These are phyloP conservation scores for Hypoxylon sp. DNA, from an alignment of 2,329 filamentous ascomycete species.

Conservation along the genomic window DNA sequence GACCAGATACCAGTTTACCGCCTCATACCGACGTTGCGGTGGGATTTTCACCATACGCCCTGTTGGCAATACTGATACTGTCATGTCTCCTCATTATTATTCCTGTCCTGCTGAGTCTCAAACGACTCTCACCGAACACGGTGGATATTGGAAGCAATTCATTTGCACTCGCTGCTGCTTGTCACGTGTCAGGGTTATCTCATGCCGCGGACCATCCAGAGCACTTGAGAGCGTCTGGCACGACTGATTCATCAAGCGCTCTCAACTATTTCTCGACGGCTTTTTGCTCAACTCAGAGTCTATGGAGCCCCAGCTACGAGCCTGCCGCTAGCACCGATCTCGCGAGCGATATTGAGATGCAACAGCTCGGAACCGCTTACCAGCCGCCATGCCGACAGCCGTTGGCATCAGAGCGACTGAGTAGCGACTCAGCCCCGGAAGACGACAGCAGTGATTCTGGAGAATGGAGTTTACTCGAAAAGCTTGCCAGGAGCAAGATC, in stretches of 20 bases:
- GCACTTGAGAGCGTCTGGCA: neutral
- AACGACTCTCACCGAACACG: conserved; percentile 29
- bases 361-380: neutral
- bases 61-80: conserved; percentile 18
- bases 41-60: conserved; percentile 23
- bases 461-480: conserved; percentile 12
- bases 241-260: too few species aligned
- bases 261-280: too few species aligned
- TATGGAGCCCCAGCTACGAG: too few species aligned
- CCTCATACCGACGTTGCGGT: conserved; percentile 22
- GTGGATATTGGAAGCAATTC: conserved; percentile 35
- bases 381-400: neutral
- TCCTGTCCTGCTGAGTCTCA: conserved; percentile 26
- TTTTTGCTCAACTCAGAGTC: too few species aligned
- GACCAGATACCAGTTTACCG: conserved; percentile 30
- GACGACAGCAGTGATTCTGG: conserved; percentile 1
- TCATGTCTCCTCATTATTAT: conserved; percentile 22
- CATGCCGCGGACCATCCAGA: neutral
- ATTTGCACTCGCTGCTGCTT: conserved; percentile 36
- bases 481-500: conserved; percentile 30
- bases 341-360: too few species aligned
- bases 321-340: too few species aligned
- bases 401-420: neutral
- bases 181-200: conserved; percentile 34
- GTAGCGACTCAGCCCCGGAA: too few species aligned